Evolutionary conservation across 768 basidiomycete genomes (phyloP).

Genomic region (Mycena epipterygia): DNA sequence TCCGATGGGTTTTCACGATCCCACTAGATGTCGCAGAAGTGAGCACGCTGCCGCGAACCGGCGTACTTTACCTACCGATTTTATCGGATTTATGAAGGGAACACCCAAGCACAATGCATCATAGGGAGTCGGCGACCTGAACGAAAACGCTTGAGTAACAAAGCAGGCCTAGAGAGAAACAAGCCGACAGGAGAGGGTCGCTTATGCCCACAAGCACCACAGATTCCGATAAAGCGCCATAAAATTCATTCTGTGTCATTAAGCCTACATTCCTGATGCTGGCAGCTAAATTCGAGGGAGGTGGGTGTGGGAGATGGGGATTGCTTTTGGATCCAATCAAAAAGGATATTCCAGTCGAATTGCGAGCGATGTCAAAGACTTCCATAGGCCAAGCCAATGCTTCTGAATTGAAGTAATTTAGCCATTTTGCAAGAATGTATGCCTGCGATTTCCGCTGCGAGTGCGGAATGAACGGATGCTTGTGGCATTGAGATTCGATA

Average conservation of each 20-base stretch:
- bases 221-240: background rate
- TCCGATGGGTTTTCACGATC: conserved; percentile 43
- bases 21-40: conserved; percentile 34
- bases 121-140: background rate
- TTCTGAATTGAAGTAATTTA: background rate
- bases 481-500: conserved; percentile 46
- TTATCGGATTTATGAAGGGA: conserved; percentile 56
- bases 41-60: background rate
- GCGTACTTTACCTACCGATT: background rate
- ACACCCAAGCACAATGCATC: conserved; percentile 46
- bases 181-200: background rate
- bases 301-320: background rate
- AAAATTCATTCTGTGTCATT: background rate
- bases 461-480: conserved; percentile 41
- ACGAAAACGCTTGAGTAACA: background rate
- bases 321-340: background rate
- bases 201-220: conserved; percentile 10
- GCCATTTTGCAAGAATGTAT: background rate
- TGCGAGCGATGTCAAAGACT: background rate
- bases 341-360: background rate
- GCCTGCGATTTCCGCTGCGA: background rate
- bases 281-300: background rate
- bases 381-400: background rate
- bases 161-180: background rate
- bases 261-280: conserved; percentile 1